These are phyloP conservation scores for Vanrija sp. DNA, from an alignment of 1,284 basidiomycete species.

Conservation along the genomic window DNA sequence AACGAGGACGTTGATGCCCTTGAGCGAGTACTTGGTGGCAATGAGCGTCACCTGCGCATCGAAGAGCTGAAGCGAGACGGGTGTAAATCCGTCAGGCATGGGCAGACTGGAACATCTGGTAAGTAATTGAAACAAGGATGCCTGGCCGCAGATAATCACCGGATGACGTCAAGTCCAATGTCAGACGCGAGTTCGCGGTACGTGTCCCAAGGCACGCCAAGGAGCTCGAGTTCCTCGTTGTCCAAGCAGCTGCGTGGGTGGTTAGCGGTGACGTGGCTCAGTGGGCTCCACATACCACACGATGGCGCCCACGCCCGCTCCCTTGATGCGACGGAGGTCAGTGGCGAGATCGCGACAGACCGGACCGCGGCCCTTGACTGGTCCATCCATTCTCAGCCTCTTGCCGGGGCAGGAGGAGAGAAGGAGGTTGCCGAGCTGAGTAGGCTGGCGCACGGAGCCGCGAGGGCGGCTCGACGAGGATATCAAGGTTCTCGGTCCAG, in stretches of 20 bases:
- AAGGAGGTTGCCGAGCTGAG: slow-evolving; percentile 75
- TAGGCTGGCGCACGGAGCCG: slow-evolving; percentile 19
- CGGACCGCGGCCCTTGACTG: slow-evolving; percentile 71
- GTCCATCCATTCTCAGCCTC: slow-evolving; percentile 82
- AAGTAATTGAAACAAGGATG: slow-evolving; percentile 3
- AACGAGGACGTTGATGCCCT: slow-evolving; percentile 70
- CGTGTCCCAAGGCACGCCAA: slow-evolving; percentile 77
- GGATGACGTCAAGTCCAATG: slow-evolving; percentile 71
- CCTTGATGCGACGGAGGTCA: slow-evolving; percentile 74
- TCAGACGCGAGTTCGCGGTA: slow-evolving; percentile 64
- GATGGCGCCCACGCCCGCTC: slow-evolving; percentile 71
- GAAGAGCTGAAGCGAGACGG: slow-evolving; percentile 61
- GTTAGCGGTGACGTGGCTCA: neutral
- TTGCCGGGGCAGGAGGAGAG: slow-evolving; percentile 94
- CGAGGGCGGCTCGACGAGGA: slow-evolving; percentile 11
- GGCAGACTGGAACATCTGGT: slow-evolving; percentile 60
- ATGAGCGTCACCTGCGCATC: slow-evolving; percentile 69
- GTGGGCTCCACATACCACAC: slow-evolving; percentile 61
- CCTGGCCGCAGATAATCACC: slow-evolving; percentile 42
- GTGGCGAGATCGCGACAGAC: slow-evolving; percentile 77
- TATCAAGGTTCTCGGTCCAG: slow-evolving; percentile 11
- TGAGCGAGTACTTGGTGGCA: slow-evolving; percentile 69
- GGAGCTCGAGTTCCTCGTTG: slow-evolving; percentile 74
- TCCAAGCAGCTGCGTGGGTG: slow-evolving; percentile 65
- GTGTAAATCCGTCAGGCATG: slow-evolving; percentile 85